A percentile compares a stretch with the other conserved stretches of the same genome.
Conservation (phyloP, 179 eudicot species). For the Carnegiea gigantea region DNA sequence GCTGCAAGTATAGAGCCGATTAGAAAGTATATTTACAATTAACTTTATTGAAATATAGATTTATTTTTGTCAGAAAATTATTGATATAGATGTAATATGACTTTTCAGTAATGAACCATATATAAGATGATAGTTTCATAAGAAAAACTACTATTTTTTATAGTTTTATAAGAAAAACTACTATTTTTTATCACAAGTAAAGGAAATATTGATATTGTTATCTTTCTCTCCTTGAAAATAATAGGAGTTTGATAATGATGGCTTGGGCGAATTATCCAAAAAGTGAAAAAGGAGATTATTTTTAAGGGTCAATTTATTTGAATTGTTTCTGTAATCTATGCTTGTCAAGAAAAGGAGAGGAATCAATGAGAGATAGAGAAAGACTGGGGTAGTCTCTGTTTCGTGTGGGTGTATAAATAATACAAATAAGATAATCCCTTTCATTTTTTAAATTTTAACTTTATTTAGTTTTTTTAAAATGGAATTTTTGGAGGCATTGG, state of each 20-base stretch:
- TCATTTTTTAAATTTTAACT: background rate
- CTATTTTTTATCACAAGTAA: background rate
- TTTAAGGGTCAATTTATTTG: conserved; percentile 20
- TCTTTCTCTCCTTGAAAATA: background rate
- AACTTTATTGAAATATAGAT: no score
- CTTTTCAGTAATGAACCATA: no score
- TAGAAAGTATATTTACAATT: no score
- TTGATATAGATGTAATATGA: no score
- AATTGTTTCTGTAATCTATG: conserved; percentile 26
- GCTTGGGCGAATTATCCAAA: conserved; percentile 23
- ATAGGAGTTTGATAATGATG: conserved; percentile 10
- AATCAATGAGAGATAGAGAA: conserved; percentile 14
- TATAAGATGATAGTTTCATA: no score
- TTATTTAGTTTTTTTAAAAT: conserved; percentile 8
- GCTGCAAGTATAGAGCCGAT: no score
- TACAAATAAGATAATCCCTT: background rate
- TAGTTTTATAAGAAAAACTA: no score
- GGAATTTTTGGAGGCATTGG: conserved; percentile 1
- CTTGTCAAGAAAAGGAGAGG: conserved; percentile 31
- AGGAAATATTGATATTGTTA: background rate
- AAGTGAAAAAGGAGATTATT: conserved; percentile 4
- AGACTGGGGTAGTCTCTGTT: conserved; percentile 26
- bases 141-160: background rate
- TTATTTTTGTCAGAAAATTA: no score
- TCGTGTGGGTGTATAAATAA: conserved; percentile 38